Percentiles rank a stretch among this genome's conserved stretches.
These are phyloP conservation scores for Fusarium sarcochroum DNA, from an alignment of 2,329 filamentous ascomycete genomes.

Conservation along the genomic window DNA sequence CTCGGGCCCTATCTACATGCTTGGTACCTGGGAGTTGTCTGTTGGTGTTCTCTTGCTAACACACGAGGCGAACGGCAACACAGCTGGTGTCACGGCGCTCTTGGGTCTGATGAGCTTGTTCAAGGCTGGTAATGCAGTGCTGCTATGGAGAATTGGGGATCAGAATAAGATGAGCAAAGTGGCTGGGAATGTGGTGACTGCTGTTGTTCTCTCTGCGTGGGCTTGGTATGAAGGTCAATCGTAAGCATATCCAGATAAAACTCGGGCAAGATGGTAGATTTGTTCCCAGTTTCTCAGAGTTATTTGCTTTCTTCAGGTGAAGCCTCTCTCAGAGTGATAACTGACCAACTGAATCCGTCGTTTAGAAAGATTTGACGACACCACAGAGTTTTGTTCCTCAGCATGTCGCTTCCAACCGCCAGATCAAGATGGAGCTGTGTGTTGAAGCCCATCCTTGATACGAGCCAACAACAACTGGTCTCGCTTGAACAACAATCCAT, in stretches of 20 bases:
- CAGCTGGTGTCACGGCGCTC: neutral
- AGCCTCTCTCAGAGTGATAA: no score
- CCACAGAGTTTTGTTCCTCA: no score
- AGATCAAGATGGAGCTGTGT: no score
- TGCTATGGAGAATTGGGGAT: neutral
- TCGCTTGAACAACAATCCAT: no score
- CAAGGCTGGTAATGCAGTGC: neutral
- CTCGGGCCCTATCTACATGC: constrained; percentile 11
- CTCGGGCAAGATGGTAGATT: no score
- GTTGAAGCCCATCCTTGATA: no score
- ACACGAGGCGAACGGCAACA: neutral
- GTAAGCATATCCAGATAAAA: neutral
- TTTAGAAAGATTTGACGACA: no score
- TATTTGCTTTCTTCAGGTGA: no score
- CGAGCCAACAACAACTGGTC: no score
- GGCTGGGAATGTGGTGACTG: neutral
- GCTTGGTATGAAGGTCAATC: neutral
- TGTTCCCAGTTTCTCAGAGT: no score
- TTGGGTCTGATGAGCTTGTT: constrained; percentile 11
- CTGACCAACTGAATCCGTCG: no score
- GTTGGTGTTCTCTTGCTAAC: neutral
- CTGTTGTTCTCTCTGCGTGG: neutral
- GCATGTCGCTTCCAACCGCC: no score
- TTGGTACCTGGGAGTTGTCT: constrained; percentile 16
- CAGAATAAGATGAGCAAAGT: neutral